Percentiles rank a stretch among this genome's conserved stretches.
Evolutionary conservation across 495 filamentous ascomycete genomes (phyloP).

Genomic region (Hyaloscypha variabilis): DNA sequence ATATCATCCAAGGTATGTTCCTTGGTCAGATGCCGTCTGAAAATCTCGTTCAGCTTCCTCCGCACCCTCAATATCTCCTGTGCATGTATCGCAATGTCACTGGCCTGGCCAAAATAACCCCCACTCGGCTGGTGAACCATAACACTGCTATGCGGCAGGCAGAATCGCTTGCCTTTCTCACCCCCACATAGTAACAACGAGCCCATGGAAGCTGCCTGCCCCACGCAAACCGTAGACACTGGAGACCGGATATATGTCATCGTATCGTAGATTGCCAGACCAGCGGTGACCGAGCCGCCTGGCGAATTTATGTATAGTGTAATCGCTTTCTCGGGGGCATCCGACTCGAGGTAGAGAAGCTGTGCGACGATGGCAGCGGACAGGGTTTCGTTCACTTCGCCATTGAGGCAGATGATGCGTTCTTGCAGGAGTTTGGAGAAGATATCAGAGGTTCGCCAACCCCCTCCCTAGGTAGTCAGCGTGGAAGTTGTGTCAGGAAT

Average conservation of each 20-base stretch:
- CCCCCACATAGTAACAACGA: constrained; percentile 87
- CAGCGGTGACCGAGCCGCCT: constrained; percentile 89
- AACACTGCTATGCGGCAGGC: constrained; percentile 86
- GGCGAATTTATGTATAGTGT: constrained; percentile 98
- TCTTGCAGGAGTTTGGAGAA: constrained; percentile 85
- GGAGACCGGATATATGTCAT: constrained; percentile 96
- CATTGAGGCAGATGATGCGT: constrained; percentile 94
- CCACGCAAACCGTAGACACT: constrained; percentile 92
- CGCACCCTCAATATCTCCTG: constrained; percentile 92
- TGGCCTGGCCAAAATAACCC: constrained; percentile 86
- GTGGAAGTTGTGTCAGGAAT: constrained; percentile 5
- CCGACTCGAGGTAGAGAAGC: constrained; percentile 96
- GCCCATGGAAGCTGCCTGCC: constrained; percentile 95
- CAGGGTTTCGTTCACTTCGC: constrained; percentile 82
- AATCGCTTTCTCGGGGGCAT: constrained; percentile 90
- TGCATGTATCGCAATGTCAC: constrained; percentile 94
- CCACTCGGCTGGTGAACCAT: constrained; percentile 97
- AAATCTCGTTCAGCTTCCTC: constrained; percentile 86
- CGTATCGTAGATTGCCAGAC: constrained; percentile 97
- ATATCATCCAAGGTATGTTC: constrained; percentile 74
- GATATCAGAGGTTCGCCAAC: constrained; percentile 85
- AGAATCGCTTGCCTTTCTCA: constrained; percentile 80
- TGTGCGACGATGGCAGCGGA: constrained; percentile 93
- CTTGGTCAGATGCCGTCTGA: constrained; percentile 81
- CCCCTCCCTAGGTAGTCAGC: constrained; percentile 71